Conservation (phyloP, 345 rosid species). For the Murraya paniculata region DNA sequence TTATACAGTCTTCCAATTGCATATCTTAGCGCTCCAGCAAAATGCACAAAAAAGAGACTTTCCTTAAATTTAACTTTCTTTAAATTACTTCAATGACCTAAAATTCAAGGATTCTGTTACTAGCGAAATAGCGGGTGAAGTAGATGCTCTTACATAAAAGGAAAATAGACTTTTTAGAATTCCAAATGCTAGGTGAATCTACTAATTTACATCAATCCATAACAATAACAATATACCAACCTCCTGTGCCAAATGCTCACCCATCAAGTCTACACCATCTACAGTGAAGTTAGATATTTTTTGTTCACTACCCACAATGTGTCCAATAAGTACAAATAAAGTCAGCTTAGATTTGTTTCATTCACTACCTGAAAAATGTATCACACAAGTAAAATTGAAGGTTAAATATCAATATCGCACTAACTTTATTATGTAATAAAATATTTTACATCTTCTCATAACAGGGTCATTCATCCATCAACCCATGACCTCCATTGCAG, state of each 20-base stretch:
- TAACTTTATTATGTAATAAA: neutral
- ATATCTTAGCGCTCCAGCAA: conserved; percentile 91
- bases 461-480: too few species aligned
- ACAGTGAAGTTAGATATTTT: conserved; percentile 44
- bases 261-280: conserved; percentile 98
- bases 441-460: neutral
- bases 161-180: neutral
- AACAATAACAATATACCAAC: conserved; percentile 30
- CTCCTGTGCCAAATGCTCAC: conserved; percentile 80
- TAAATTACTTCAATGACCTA: conserved; percentile 81
- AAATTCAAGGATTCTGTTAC: conserved; percentile 14
- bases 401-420: neutral
- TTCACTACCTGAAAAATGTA: conserved; percentile 62
- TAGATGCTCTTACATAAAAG: neutral
- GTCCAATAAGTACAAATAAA: neutral
- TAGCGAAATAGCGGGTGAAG: neutral
- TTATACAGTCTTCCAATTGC: conserved; percentile 82
- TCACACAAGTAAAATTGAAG: neutral
- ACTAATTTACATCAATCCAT: neutral
- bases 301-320: neutral
- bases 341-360: conserved; percentile 30
- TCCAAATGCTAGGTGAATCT: neutral
- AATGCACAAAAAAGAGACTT: conserved; percentile 89
- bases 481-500: too few species aligned
- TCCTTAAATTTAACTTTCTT: conserved; percentile 53